A percentile compares a stretch with the other conserved stretches of the same genome.
Conservation (phyloP, 148 eudicot genomes). For the Chenopodium berlandieri region DNA sequence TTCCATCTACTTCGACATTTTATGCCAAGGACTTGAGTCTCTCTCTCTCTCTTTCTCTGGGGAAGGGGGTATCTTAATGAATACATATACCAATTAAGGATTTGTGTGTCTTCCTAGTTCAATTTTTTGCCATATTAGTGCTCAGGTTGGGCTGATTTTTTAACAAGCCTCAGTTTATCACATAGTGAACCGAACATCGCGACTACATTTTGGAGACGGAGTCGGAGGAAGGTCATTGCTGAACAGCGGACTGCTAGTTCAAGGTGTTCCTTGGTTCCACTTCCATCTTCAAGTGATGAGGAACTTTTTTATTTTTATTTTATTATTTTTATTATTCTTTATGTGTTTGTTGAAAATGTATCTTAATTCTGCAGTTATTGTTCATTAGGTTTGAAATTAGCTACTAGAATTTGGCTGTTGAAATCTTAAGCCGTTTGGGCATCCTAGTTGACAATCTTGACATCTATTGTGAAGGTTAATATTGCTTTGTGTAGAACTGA, state of each 20-base stretch:
- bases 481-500: not conserved
- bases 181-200: conserved; percentile 91
- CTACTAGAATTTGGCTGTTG: not conserved
- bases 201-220: conserved; percentile 78
- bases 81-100: conserved; percentile 10
- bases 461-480: not conserved
- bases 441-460: not conserved
- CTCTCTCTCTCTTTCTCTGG: not conserved
- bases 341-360: conserved; percentile 5
- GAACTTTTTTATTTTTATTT: conserved; percentile 2
- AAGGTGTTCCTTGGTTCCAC: conserved; percentile 55
- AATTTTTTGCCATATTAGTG: conserved; percentile 7
- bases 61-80: not conserved
- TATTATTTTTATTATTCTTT: not conserved
- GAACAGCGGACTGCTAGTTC: conserved; percentile 96
- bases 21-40: not conserved
- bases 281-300: conserved; percentile 22
- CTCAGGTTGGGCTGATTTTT: conserved; percentile 27
- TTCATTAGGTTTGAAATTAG: not conserved
- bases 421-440: not conserved
- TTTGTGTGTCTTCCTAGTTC: conserved; percentile 16
- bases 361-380: not conserved
- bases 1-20: not conserved
- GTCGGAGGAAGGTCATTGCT: conserved; percentile 87
- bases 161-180: conserved; percentile 57